Evolutionary conservation across 2,329 filamentous ascomycete species (phyloP), one percentile per base, ranked within the genome.

Genomic region (Exophiala viscosa): DNA sequence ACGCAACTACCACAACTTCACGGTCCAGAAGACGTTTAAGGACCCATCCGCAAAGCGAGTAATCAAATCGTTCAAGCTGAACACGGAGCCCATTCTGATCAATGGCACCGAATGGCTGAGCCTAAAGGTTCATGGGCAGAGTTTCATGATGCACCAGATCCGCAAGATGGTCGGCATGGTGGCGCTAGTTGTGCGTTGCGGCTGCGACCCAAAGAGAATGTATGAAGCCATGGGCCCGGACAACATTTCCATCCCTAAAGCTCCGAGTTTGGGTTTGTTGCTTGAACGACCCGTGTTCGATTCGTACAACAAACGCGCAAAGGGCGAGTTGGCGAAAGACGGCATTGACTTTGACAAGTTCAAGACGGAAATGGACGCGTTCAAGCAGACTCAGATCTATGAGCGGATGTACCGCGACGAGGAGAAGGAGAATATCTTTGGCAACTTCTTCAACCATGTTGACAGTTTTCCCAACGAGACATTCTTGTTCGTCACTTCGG

Each of bases 71-170:
- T 99, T 99, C 75, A 77, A 86, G 34, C 86, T 90, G 52, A 87
- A 90, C 68, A 74, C 76, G 2, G 76, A 81, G 46, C 90, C 90
- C 1, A 86, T 96, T 65, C 83, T 90, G 66, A 95, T 95, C 70
- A 83, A 89, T 69, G 85, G 92, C 66, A 96, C 90, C 1, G 88
- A 99, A 75, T 99, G 93, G 93, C 78, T 99, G 3, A 93, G 87
- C 39, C 78, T 97, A 61, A 96, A 95, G 69, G 91, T 99, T 18
- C 93, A 99, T 70, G 93, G 93, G 0, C 93, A 99, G 72, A 92
- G 87, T 66, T 99, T 99, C 79, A 99, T 99, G 93, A 99, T 99
- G 93, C 93, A 99, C 71, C 93, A 99, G 74, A 99, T 99, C 70
- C 86, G 93, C 65, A 99, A 97, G 73, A 97, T 99, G 93, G 89